Evolutionary conservation across 495 filamentous ascomycete genomes (phyloP), one percentile per base, ranked within the genome.

Genomic region (Cairneyella variabilis): DNA sequence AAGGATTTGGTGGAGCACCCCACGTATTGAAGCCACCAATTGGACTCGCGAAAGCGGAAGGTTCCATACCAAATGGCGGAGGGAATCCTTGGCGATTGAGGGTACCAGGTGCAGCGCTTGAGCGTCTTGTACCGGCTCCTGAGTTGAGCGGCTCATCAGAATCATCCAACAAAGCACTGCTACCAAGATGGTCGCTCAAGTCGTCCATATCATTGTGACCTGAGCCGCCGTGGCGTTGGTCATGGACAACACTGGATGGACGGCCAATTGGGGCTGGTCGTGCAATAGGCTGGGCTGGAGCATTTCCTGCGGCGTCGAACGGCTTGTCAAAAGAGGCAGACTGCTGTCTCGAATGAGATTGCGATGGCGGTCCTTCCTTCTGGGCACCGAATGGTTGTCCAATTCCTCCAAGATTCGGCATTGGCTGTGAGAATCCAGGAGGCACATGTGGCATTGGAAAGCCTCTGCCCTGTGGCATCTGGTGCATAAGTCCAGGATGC

Each of bases 111-210:
- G 54, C 56, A 36, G 56, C 52, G 49, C 66, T 72, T 42, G 51
- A 53, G 27, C 56, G 61, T 44, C 71, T 47, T 30, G 58, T 28
- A 17, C 62, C 56, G 40, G 26, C n/a, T 57, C 55, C 37, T 37
- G 56, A 52, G 55, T 43, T 62, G 5, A 72, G 37, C 3, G 72
- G 67, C 44, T 80, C 77, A 53, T 90, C 83, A 16, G 74, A 78
- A 63, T 95, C 91, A 60, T 95, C 91, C 32, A 97, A 74, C n/a
- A 98, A 73, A 8, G 91, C 92, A 66, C 86, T 91, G 69, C 92
- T 96, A 9, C 93, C 95, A n/a, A 98, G 77, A 64, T 91, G 89
- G 44, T 83, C 78, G 51, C 82, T 88, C 40, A 95, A 71, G 48
- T 91, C 82, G 49, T 96, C 90, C 30, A 88, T 61, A 49, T 87